Conservation (phyloP, 306 rosid genomes). For the Gastrolobium villosum region DNA sequence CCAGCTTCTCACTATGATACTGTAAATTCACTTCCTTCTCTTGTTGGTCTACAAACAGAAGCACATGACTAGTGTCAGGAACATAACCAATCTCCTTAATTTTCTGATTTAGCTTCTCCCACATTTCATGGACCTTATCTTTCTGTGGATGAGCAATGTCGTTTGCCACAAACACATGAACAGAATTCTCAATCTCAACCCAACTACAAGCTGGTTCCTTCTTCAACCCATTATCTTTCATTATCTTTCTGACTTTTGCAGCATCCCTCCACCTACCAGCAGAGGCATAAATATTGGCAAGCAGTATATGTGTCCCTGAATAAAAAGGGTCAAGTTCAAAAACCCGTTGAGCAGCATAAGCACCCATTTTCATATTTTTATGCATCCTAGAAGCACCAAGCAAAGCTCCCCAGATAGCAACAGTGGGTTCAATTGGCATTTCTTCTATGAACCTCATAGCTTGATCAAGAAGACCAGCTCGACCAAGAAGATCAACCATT, state of each 20-base stretch:
- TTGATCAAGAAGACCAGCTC: conserved; percentile 63
- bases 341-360: conserved; percentile 57
- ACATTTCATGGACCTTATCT: conserved; percentile 51
- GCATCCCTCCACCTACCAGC: conserved; percentile 62
- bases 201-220: conserved; percentile 69
- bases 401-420: conserved; percentile 60
- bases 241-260: conserved; percentile 56
- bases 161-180: conserved; percentile 56
- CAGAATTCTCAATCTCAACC: conserved; percentile 63
- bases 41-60: conserved; percentile 55
- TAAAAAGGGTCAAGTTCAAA: conserved; percentile 64
- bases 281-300: conserved; percentile 62
- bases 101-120: conserved; percentile 58
- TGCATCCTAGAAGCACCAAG: conserved; percentile 65
- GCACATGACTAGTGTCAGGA: conserved; percentile 67
- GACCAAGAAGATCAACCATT: conserved; percentile 64
- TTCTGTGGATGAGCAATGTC: conserved; percentile 58
- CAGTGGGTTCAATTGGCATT: conserved; percentile 59
- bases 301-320: conserved; percentile 59
- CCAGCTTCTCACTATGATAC: conserved; percentile 66
- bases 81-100: conserved; percentile 64
- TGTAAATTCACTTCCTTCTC: conserved; percentile 59
- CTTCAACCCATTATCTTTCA: conserved; percentile 61
- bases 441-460: conserved; percentile 59
- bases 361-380: conserved; percentile 54